These are phyloP conservation scores for Solanum bukasovii DNA, from an alignment of 257 asterid genomes.

Conservation along the genomic window DNA sequence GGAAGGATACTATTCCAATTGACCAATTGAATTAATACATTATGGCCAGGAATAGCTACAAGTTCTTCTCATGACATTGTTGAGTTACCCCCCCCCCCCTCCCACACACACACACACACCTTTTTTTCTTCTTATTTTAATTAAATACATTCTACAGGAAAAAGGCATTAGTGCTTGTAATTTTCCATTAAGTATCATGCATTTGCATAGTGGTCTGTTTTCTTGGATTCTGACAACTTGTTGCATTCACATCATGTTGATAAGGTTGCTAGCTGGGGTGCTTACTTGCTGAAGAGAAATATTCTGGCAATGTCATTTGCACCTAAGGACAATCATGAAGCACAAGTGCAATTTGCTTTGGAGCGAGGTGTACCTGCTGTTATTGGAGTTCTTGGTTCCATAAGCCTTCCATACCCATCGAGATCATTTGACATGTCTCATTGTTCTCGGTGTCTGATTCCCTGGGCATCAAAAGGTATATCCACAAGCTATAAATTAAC, in stretches of 20 bases:
- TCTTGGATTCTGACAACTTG: background rate
- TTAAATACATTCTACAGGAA: background rate
- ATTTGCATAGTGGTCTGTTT: background rate
- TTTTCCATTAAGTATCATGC: background rate
- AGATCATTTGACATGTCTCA: constrained; percentile 90
- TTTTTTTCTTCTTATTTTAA: background rate
- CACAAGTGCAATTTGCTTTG: constrained; percentile 91
- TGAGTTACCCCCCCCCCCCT: background rate
- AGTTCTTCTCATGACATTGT: background rate
- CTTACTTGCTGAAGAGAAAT: constrained; percentile 78
- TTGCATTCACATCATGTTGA: background rate
- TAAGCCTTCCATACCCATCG: constrained; percentile 73
- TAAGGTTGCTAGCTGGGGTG: constrained; percentile 98
- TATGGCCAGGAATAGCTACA: background rate
- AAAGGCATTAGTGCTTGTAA: background rate
- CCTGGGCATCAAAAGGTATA: constrained; percentile 70
- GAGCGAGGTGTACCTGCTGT: constrained; percentile 93
- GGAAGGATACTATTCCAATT: background rate
- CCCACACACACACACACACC: too few relatives aligned
- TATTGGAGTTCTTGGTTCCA: constrained; percentile 80
- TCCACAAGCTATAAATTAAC: background rate
- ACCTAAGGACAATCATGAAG: constrained; percentile 91
- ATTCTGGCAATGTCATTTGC: constrained; percentile 85
- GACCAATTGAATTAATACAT: background rate
- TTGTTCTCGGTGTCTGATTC: constrained; percentile 91